These are phyloP conservation scores for Biancaea sappan DNA, from an alignment of 306 rosid species.

Conservation along the genomic window DNA sequence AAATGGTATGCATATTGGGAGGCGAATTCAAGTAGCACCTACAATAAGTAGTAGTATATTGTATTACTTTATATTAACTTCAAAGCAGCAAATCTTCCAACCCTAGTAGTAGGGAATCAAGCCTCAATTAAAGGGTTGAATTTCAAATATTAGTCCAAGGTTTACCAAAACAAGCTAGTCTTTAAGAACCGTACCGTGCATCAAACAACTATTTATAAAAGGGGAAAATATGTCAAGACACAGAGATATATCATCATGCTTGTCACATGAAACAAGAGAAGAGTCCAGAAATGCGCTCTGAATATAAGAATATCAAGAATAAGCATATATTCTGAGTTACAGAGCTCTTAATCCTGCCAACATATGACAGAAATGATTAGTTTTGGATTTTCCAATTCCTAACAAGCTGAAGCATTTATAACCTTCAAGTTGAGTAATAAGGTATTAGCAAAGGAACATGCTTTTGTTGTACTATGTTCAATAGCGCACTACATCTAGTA, in stretches of 20 bases:
- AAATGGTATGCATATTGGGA: conserved; percentile 14
- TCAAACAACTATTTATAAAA: not conserved
- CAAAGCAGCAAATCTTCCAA: not conserved
- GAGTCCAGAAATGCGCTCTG: conserved; percentile 11
- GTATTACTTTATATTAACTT: not conserved
- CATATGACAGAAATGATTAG: not conserved
- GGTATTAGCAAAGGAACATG: not conserved
- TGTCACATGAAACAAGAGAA: conserved; percentile 7
- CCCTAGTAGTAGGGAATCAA: not conserved
- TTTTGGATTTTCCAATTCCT: not conserved
- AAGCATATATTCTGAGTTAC: not conserved
- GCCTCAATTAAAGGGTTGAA: conserved; percentile 3
- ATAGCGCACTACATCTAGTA: not conserved
- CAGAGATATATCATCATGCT: conserved; percentile 13
- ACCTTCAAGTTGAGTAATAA: not conserved
- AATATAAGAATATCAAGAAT: not conserved
- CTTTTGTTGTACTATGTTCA: not conserved
- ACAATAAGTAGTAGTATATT: conserved; percentile 3
- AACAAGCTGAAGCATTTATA: not conserved
- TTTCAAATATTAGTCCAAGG: not conserved
- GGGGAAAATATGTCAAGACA: conserved; percentile 14
- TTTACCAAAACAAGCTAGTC: conserved; percentile 2
- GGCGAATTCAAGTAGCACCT: not conserved
- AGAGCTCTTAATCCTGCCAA: not conserved
- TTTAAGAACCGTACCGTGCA: conserved; percentile 16